Evolutionary conservation across 345 rosid genomes (phyloP), one percentile per base, ranked within the genome.

Genomic region (Lepidium aucheri): DNA sequence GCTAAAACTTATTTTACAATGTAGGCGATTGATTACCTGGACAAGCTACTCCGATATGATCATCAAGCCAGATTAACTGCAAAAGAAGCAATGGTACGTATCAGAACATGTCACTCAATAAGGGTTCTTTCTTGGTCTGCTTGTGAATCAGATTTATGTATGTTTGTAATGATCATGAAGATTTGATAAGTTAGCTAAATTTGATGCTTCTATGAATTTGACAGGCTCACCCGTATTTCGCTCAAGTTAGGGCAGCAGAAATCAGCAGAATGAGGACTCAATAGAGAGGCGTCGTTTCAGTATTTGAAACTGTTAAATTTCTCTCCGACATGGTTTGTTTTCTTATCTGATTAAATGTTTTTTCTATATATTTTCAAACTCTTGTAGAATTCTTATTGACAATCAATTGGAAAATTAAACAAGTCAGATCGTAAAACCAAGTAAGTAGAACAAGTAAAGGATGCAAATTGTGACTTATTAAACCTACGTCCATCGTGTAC

Each of bases 61-160:
- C 99, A 91, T 76, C 95, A 89, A 71, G 96, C 89, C 81, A 82
- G 99, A 71, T 70, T 91, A 70, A 95, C 97, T 57, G 97, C 97
- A 41, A 84, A 73, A 77, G 99, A 95, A 81, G 99, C 99, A 67
- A 91, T 87, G 99, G 99, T 95, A 76, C 3, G 60, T 68, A 39
- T 24, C 38, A 24, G 36, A 24, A 53, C 18, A 51, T 60, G 5
- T 28, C 32, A 73, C 18, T 67, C 62, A 60, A 38, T 41, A 16
- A 17, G 28, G 6, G 15, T 9, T 41, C 9, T 38, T 46, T 63
- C 9, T 7, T 9, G 16, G 70, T 33, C 18, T 42, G 17, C 46
- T 57, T 67, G 20, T 44, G 44, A 54, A 54, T 38, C 38, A 63
- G 42, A 54, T 16, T 46, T 41, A 55, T 45, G 34, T 41, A 34